phyloP scores from a whole-genome alignment of 2,329 filamentous ascomycete genomes.

The Neopestalotiopsis sp. region DNA sequence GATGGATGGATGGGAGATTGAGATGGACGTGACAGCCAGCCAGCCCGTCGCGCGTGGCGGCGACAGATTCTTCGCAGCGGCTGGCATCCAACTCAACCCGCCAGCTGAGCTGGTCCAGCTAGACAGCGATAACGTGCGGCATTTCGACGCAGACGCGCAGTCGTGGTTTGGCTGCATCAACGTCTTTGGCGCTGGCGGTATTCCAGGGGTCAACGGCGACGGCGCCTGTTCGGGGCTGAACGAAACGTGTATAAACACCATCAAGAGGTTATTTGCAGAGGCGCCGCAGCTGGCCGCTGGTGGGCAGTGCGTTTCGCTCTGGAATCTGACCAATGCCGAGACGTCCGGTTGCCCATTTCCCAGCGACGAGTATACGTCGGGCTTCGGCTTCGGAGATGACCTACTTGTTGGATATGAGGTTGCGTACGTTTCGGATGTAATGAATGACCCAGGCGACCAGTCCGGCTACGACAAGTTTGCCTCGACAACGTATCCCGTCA shows the following conservation, averaged over 20 bases:
- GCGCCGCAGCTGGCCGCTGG: neutral
- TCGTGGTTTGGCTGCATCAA: neutral
- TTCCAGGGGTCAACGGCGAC: neutral
- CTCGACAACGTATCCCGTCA: neutral
- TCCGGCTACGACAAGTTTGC: neutral
- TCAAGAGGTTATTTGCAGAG: neutral
- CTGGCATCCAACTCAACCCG: neutral
- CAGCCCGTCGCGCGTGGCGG: neutral
- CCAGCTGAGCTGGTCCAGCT: neutral
- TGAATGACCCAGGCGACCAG: neutral
- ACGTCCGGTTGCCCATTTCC: neutral
- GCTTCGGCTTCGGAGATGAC: neutral
- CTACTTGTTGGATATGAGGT: neutral
- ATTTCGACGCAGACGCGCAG: neutral
- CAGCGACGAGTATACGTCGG: neutral
- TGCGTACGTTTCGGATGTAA: neutral
- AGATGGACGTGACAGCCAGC: slow-evolving; percentile 4
- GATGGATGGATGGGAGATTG: slow-evolving; percentile 4
- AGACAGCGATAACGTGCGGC: neutral
- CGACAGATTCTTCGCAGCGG: neutral
- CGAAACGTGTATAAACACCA: neutral
- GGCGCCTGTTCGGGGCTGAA: neutral
- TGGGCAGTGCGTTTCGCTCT: neutral
- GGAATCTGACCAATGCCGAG: neutral
- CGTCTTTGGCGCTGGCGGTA: neutral